Percentiles rank a stretch among this genome's conserved stretches.
Evolutionary conservation across 768 basidiomycete species (phyloP).

Genomic region (Cystofilobasidium ferigula): DNA sequence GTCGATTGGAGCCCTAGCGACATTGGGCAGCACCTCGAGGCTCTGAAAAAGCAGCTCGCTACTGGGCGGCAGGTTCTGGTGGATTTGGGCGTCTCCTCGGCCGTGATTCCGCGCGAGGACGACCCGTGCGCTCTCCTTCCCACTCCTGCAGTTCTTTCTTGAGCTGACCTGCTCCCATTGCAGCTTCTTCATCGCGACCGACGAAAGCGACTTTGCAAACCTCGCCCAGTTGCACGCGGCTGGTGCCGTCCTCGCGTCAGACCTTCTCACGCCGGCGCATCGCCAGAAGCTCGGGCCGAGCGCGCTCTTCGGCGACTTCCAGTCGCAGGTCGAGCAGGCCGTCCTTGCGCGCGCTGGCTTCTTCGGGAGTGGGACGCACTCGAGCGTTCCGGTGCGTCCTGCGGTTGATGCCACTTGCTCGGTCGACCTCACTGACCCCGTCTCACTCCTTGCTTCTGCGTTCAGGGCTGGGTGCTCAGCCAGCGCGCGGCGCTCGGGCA

Average conservation of each 20-base stretch:
- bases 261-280: conserved; percentile 43
- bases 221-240: conserved; percentile 36
- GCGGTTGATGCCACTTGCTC: no score
- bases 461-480: no score
- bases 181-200: conserved; percentile 34
- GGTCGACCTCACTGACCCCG: no score
- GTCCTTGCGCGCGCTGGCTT: conserved; percentile 37
- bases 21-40: conserved; percentile 7
- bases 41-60: not conserved
- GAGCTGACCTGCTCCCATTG: not conserved
- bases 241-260: conserved; percentile 41
- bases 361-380: no score
- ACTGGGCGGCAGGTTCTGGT: not conserved
- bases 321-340: conserved; percentile 43
- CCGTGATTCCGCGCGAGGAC: not conserved
- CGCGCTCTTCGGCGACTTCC: conserved; percentile 42
- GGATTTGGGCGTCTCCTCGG: no score
- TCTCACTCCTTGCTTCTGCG: no score
- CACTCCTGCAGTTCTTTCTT: not conserved
- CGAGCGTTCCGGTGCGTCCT: no score
- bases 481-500: no score
- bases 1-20: no score
- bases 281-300: conserved; percentile 30
- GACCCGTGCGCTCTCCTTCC: not conserved
- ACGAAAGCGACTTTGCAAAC: conserved; percentile 40